A percentile compares a stretch with the other conserved stretches of the same genome.
Conservation (phyloP, 2,329 filamentous ascomycete species). For the Fusarium sp. region DNA sequence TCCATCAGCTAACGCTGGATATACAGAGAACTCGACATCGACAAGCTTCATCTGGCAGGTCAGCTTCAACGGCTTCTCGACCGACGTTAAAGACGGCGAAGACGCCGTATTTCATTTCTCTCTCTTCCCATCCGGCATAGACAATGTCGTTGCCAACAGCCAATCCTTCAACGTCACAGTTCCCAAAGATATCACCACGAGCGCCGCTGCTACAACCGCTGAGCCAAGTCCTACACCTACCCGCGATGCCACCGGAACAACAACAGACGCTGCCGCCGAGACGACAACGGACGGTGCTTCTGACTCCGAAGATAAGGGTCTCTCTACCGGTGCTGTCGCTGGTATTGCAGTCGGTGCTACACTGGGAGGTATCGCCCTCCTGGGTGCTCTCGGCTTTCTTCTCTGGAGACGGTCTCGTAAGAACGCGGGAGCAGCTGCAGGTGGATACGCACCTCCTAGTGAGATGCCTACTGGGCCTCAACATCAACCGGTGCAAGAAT, state of each 20-base stretch:
- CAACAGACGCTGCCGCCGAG: neutral
- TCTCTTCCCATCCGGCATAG: constrained; percentile 25
- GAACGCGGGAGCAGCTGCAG: neutral
- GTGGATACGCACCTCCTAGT: constrained; percentile 12
- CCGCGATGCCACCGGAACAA: neutral
- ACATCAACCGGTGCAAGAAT: constrained; percentile 21
- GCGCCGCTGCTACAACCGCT: neutral
- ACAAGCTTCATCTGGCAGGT: constrained; percentile 42
- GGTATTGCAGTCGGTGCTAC: constrained; percentile 46
- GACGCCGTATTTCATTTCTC: constrained; percentile 40
- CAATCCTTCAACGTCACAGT: constrained; percentile 44
- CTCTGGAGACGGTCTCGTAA: constrained; percentile 39
- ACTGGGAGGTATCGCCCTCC: constrained; percentile 31
- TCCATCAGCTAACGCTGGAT: constrained; percentile 1
- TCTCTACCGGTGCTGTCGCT: constrained; percentile 44
- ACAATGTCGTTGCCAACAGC: constrained; percentile 25
- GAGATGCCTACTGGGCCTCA: constrained; percentile 11
- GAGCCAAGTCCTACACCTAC: constrained; percentile 15
- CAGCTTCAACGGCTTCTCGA: constrained; percentile 28
- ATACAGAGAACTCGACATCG: constrained; percentile 36
- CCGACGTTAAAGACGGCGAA: constrained; percentile 14
- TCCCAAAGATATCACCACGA: constrained; percentile 7
- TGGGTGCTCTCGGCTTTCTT: constrained; percentile 41
- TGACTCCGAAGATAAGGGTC: neutral
- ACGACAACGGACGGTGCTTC: constrained; percentile 4